Evolutionary conservation across 768 basidiomycete species (phyloP), one percentile per base, ranked within the genome.

Genomic region (Amanita fuliginea): DNA sequence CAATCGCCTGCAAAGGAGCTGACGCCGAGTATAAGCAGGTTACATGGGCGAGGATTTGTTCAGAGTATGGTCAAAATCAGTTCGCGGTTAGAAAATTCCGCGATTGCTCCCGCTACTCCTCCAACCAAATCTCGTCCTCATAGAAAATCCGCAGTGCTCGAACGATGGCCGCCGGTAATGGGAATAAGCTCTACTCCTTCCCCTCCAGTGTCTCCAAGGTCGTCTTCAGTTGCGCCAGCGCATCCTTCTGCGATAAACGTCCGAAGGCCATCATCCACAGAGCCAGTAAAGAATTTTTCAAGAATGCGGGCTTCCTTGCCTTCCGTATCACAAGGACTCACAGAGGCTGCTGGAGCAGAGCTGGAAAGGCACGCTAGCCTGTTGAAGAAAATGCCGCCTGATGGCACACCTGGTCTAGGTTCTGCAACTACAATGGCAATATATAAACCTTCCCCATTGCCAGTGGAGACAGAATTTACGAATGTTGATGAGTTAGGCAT

Each of bases 1-100:
- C 67, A 70, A 2, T 65, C 76, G 7, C 59, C 72, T 3, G 62
- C 71, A 46, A 90, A 89, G 60, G 86, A 87, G 40, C 77, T 77
- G 3, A 87, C 86, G 1, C 89, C 89, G 0, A 89, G 86, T 60
- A 77, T 91, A 28, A 90, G 85, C 53, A 70, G 87, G 52, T 65
- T 92, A 14, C 81, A 90, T 57, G 89, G 89, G 16, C 80, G 89
- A 35, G 89, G 89, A 3, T 90, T 92, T 59, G 89, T 92, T 2
- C 83, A 86, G 62, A 86, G 75, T 54, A 80, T 88, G 68, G 83
- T 92, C 30, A 81, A 83, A 63, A 81, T 73, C 42, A 86, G 78
- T 56, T 68, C 74, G 14, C 69, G 75, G 54, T 62, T 81, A 4
- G 74, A 77, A 52, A 67, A 63, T 14, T 64, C 72, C 42, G 61